Evolutionary conservation across 345 rosid genomes (phyloP), one percentile per base, ranked within the genome.

Genomic region (Eutrema heterophyllum): DNA sequence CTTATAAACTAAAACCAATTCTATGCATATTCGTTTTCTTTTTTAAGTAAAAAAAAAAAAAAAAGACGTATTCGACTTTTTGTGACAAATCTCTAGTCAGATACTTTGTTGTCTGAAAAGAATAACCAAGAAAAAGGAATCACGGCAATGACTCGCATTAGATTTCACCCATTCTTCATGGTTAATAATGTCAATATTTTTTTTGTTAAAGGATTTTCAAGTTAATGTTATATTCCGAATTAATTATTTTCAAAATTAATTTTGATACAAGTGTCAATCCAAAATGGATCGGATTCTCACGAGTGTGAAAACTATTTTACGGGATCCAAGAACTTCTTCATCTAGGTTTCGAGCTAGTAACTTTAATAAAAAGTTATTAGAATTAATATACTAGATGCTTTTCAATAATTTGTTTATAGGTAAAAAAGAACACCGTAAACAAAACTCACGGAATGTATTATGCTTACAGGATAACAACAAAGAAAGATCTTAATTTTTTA

Each of bases 151-250:
- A 9, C 7, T 36, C 7, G 12, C 50, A 56, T 36, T 56, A 32
- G 49, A 26, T 14, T 57, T 58, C 44, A 58, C 33, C 67, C 67
- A 57, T 18, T 74, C 46, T 33, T 38, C 59, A 58, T 49, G 29
- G 26, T 51, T 52, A 40, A 32, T 65, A 36, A 43, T 30, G 14
- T 16, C 62, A 32, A 62, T 32, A 63, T 32, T 41, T 21, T 21
- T n/a, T 21, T 21, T 21, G 24, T 21, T 21, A 21, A 21, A 21
- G 24, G 24, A 21, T 21, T 21, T 21, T 21, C 24, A 21, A 21
- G 1, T 21, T 21, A 21, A 21, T 21, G 24, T 21, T 21, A 21
- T n/a, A 21, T 21, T 21, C 24, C 2, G 24, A 21, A 21, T 21
- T 21, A 21, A 21, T 21, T 21, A 21, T 21, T 21, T 21, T 21